Evolutionary conservation across 2,329 filamentous ascomycete species (phyloP).

Genomic region (Apiospora saccharicola): DNA sequence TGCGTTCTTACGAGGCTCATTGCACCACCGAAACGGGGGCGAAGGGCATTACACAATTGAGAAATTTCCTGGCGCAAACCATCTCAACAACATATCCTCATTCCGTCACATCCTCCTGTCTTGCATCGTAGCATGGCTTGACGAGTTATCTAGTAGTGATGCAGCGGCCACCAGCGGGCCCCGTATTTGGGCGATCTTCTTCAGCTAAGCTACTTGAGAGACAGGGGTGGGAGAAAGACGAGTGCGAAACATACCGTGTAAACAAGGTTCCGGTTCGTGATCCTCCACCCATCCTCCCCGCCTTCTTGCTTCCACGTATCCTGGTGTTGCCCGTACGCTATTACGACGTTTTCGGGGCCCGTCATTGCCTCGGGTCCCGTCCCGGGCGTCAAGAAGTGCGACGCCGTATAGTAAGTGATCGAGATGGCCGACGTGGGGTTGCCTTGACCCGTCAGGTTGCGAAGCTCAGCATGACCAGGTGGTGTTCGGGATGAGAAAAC

Average conservation of each 20-base stretch:
- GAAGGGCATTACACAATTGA: neutral
- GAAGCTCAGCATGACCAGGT: neutral
- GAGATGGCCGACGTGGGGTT: slow-evolving; percentile 21
- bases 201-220: neutral
- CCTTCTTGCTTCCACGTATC: slow-evolving; percentile 14
- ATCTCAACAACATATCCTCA: slow-evolving; percentile 7
- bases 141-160: neutral
- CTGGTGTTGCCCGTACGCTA: neutral
- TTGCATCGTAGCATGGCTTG: neutral
- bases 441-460: neutral
- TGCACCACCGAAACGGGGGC: neutral
- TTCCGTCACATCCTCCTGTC: neutral
- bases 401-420: slow-evolving; percentile 14
- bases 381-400: neutral
- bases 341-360: neutral
- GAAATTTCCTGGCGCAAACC: neutral
- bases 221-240: neutral
- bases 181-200: neutral
- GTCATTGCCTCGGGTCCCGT: neutral
- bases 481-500: neutral
- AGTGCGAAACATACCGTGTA: neutral
- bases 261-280: slow-evolving; percentile 19
- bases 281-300: slow-evolving; percentile 7
- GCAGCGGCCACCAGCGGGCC: neutral
- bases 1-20: neutral